Conservation (phyloP, 352 stramenopile genomes). For the Globisporangium apiculatum region DNA sequence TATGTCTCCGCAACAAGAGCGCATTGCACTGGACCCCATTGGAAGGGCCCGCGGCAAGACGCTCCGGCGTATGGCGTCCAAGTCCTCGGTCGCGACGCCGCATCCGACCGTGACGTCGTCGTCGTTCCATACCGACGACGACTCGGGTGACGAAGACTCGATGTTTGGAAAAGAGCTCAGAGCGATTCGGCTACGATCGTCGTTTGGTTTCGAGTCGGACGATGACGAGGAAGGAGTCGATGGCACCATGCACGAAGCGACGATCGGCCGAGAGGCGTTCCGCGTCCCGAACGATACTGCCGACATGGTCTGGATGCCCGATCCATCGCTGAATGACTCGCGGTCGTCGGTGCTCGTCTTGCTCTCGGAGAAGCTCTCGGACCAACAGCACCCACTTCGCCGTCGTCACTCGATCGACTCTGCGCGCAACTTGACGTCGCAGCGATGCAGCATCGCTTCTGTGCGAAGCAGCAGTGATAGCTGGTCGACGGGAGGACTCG, state of each 20-base stretch:
- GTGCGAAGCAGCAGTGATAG: not conserved
- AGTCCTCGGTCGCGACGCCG: not conserved
- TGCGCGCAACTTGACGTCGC: not conserved
- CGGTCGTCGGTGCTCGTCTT: not conserved
- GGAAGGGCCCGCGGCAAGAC: not conserved
- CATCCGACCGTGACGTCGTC: constrained; percentile 2
- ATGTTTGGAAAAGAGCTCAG: not conserved
- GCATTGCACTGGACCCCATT: constrained; percentile 1
- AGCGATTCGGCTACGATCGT: not conserved
- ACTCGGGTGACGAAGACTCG: not conserved
- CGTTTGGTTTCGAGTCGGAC: not conserved
- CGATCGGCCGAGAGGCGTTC: constrained; percentile 7
- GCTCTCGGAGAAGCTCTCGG: not conserved
- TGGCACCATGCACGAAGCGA: not conserved
- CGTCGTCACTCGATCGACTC: constrained; percentile 6
- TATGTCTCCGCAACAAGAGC: not conserved
- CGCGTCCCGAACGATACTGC: not conserved
- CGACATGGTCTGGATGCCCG: constrained; percentile 8
- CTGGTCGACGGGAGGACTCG: not conserved
- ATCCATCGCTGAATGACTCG: constrained; percentile 8
- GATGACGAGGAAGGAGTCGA: not conserved
- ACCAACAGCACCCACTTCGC: not conserved
- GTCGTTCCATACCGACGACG: constrained; percentile 9
- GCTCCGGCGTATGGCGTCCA: not conserved
- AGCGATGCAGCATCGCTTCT: constrained; percentile 2